Evolutionary conservation across 2,329 filamentous ascomycete genomes (phyloP), one percentile per base, ranked within the genome.

Genomic region (Dothidotthia symphoricarpi): DNA sequence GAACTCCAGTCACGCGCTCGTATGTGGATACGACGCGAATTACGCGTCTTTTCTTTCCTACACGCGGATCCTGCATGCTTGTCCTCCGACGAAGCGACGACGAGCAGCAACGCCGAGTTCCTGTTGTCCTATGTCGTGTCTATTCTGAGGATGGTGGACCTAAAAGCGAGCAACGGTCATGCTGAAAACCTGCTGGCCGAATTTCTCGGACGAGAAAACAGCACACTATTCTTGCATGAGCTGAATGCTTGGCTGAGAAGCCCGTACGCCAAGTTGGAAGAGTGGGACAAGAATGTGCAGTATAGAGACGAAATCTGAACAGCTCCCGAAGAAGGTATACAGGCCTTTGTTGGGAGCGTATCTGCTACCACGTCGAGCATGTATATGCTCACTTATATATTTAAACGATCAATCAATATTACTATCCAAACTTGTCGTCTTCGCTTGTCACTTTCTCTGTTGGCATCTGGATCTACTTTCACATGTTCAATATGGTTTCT

Each of bases 111-210:
- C 55, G 80, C 85, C 6, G 89, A 95, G 57, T 95, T 90, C 46
- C 66, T 96, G 9, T 75, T 96, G 8, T 87, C 94, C 57, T 95
- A 94, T 62, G 80, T 95, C 36, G 69, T 96, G 27, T 85, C 85
- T 8, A 85, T 96, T 15, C 69, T 96, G 41, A 90, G 87, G 62
- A 87, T 82, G 0, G 80, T 93, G 12, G 88, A 95, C 57, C 75
- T 90, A 4, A 88, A 88, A 66, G 86, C 81, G 3, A 87, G 85
- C 45, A 77, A 77, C 26, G 89, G 88, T 0, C 81, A 86, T 53
- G 88, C 88, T 0, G 87, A 93, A 61, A 81, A 87, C 28, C 76
- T 95, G 67, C 64, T 96, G 25, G 72, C 79, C 15, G 87, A 93
- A 32, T 93, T 89, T 49, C 59, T 96, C 3, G 89, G 89, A 0